Base-by-base conservation (phyloP, 1,284 basidiomycete genomes). In the Ustilago nuda region DNA sequence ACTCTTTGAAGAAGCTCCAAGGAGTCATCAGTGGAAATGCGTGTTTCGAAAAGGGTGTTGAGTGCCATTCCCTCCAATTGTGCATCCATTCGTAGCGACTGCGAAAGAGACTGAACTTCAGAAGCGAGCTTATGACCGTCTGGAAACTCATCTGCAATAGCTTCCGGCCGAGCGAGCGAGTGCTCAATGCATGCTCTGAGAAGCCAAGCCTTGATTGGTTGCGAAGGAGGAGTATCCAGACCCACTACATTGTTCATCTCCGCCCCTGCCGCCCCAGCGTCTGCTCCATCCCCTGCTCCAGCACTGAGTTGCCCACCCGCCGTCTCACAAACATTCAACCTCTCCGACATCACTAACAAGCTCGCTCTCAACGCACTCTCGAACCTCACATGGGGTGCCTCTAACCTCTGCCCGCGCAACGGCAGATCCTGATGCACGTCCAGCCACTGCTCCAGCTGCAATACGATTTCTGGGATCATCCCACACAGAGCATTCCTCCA, bases 361-460 rank as follows among this genome's bases (percentile, higher is more conserved):
- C 60, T 54, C 15, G 75, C 70, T 8, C 63, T 32, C 7, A 77
- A 58, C 2, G 70, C 75, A n/a, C 41, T 32, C 33, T 77, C 75
- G 19, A 77, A 60, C 1, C 75, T 61, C 1, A 73, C 67, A 43
- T 77, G 70, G 15, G 75, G 75, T 6, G 75, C 60, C 27, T 70
- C 66, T 8, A 61, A 32, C 23, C 75, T 57, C 53, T 72, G 63
- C 9, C 75, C 75, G 0, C 70, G 52, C 45, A 77, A 27, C 1
- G 69, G 74, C 27, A 72, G 23, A 23, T 67, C 56, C 8, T 64
- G 70, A 4, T 60, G 36, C 1, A 43, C 69, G 46, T 77, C 75
- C 8, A 77, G 62, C 75, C 75, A 77, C 61, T 73, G 75, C 46
- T 77, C 75, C 45, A 77, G 59, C 58, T 77, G 75, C 3, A 72